Percentiles rank a stretch among this genome's conserved stretches.
These are phyloP conservation scores for Penicillium crystallinum DNA, from an alignment of 495 filamentous ascomycete species.

Conservation along the genomic window DNA sequence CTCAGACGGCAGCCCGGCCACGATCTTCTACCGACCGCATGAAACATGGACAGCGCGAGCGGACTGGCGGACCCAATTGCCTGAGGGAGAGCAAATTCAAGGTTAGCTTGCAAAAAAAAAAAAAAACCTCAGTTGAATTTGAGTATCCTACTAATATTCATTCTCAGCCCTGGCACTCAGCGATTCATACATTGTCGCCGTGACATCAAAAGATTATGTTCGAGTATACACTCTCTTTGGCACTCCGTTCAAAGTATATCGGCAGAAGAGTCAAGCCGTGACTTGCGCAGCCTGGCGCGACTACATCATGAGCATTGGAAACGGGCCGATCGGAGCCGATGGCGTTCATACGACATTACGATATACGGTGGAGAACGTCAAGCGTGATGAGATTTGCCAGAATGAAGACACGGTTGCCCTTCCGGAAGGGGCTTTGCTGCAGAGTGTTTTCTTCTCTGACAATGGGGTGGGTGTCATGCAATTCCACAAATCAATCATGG, in stretches of 20 bases:
- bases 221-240: slow-evolving; percentile 91
- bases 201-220: slow-evolving; percentile 79
- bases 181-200: slow-evolving; percentile 83
- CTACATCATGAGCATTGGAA: slow-evolving; percentile 90
- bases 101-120: slow-evolving; percentile 28
- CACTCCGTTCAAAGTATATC: slow-evolving; percentile 77
- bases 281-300: slow-evolving; percentile 90
- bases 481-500: neutral
- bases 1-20: slow-evolving; percentile 61
- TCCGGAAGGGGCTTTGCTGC: slow-evolving; percentile 61
- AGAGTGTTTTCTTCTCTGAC: slow-evolving; percentile 88
- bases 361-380: slow-evolving; percentile 90
- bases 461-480: slow-evolving; percentile 53
- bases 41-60: slow-evolving; percentile 90
- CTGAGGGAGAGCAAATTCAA: slow-evolving; percentile 70
- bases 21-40: slow-evolving; percentile 93
- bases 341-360: slow-evolving; percentile 63
- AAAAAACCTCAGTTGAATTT: neutral
- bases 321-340: slow-evolving; percentile 75
- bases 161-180: slow-evolving; percentile 75
- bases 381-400: slow-evolving; percentile 87
- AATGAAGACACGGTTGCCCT: slow-evolving; percentile 87
- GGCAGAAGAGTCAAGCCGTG: slow-evolving; percentile 89
- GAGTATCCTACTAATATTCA: slow-evolving; percentile 1
- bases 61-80: slow-evolving; percentile 86